Percentiles rank a stretch among this genome's conserved stretches.
Evolutionary conservation across 106 monocot genomes (phyloP).

Genomic region (Hemerocallis citrina): DNA sequence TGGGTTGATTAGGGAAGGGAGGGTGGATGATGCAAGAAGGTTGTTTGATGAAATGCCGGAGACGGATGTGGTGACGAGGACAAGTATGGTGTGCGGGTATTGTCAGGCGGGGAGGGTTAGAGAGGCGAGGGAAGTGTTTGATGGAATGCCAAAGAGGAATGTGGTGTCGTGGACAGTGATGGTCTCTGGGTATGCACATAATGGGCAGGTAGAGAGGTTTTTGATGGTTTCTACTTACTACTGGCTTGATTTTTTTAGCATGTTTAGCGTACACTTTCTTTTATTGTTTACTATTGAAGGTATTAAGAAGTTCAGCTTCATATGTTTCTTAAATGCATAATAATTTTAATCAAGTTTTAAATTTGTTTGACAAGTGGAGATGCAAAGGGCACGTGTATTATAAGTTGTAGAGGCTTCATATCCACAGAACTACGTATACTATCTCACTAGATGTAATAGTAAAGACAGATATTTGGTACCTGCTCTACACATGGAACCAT

Average conservation of each 20-base stretch:
- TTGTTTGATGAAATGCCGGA: conserved; percentile 65
- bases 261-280: not conserved
- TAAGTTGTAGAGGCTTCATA: no score
- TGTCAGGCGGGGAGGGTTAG: conserved; percentile 38
- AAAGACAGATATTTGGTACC: no score
- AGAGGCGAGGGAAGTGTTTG: conserved; percentile 65
- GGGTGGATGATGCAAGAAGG: conserved; percentile 48
- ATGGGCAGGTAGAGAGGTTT: conserved; percentile 19
- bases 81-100: conserved; percentile 63
- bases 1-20: conserved; percentile 35
- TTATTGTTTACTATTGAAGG: no score
- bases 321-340: no score
- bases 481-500: no score
- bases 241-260: not conserved
- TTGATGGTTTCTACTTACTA: not conserved
- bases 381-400: no score
- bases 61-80: conserved; percentile 58
- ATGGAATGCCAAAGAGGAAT: conserved; percentile 48
- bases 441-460: no score
- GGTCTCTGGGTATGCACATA: conserved; percentile 46
- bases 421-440: no score
- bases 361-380: no score
- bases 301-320: no score
- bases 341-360: no score
- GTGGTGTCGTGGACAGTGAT: conserved; percentile 82